Evolutionary conservation across 345 rosid genomes (phyloP), one percentile per base, ranked within the genome.

Genomic region (Angophora floribunda): DNA sequence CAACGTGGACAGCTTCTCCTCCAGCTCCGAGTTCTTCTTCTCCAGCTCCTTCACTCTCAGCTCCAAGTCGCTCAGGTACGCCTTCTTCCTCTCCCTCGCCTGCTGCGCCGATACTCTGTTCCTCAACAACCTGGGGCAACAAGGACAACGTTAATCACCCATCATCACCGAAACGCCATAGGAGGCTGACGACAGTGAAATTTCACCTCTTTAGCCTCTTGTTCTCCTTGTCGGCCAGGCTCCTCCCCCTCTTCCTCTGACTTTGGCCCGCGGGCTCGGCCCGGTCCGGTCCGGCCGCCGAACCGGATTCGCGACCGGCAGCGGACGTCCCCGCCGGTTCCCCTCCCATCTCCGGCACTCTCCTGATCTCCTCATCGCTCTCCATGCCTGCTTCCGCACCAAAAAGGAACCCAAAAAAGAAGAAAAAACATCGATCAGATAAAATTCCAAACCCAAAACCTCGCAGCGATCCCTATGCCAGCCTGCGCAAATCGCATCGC

Each of bases 101-200:
- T 98, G 99, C 89, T 98, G 99, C 4, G 99, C 99, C 51, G 99
- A 98, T 36, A 98, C 99, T 95, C 99, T 95, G 90, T 98, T 98
- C 93, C 99, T 96, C 96, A 98, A 88, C 95, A 98, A 94, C 97
- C 99, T 98, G 21, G 67, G 52, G 26, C 85, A 14, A 7, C 13
- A n/a, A 1, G 45, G 26, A 45, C 53, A 32, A 78, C 45, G 45
- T 51, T 5, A 70, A 50, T 53, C 80, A 79, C 17, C 10, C 65
- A 52, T 12, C 9, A 26, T 24, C 65, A 24, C n/a, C 65, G n/a
- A 28, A 52, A 15, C 8, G 19, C 82, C 85, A 50, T 7, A 14
- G 51, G 52, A 49, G 67, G 51, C 26, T 26, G 63, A 88, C 82
- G 22, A 13, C 24, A 4, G 30, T 6, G 63, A 24, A 45, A 26